phyloP scores from a whole-genome alignment of 1,284 basidiomycete species.

The Bjerkandera adusta region DNA sequence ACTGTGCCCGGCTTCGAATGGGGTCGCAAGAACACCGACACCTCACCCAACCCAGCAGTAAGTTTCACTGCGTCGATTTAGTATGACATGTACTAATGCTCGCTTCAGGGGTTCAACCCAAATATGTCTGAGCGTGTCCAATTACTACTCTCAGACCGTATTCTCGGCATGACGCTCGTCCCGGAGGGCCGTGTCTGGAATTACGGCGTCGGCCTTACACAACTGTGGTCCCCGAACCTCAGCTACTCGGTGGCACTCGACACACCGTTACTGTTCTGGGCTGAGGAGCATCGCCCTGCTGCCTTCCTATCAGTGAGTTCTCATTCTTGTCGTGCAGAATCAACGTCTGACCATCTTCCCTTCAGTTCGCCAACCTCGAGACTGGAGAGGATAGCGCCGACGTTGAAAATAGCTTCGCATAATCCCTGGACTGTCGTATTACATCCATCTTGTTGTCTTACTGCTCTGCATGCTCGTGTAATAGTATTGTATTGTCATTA shows the following conservation, averaged over 20 bases:
- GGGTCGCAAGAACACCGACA: constrained; percentile 92
- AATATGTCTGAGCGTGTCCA: constrained; percentile 98
- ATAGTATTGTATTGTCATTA: constrained; percentile 19
- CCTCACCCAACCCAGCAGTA: constrained; percentile 77
- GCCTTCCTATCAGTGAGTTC: constrained; percentile 82
- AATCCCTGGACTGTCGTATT: constrained; percentile 14
- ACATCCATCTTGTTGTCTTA: constrained; percentile 10
- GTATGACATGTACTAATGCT: too few relatives aligned
- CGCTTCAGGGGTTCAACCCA: constrained; percentile 83
- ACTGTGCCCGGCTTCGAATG: constrained; percentile 95
- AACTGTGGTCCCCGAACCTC: constrained; percentile 86
- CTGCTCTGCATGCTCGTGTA: constrained; percentile 12
- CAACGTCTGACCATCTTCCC: constrained; percentile 6
- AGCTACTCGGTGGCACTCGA: constrained; percentile 88
- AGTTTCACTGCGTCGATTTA: constrained; percentile 25
- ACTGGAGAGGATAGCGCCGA: constrained; percentile 87
- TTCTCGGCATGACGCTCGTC: constrained; percentile 88
- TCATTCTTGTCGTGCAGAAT: background rate
- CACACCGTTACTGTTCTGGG: constrained; percentile 94
- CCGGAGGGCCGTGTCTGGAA: constrained; percentile 94
- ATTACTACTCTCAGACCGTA: constrained; percentile 90
- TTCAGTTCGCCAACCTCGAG: constrained; percentile 83
- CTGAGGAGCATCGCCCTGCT: constrained; percentile 89
- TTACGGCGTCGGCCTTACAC: constrained; percentile 89
- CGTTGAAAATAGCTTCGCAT: constrained; percentile 86